Evolutionary conservation across 352 stramenopile species (phyloP).

Genomic region (Globisporangium okanoganense): DNA sequence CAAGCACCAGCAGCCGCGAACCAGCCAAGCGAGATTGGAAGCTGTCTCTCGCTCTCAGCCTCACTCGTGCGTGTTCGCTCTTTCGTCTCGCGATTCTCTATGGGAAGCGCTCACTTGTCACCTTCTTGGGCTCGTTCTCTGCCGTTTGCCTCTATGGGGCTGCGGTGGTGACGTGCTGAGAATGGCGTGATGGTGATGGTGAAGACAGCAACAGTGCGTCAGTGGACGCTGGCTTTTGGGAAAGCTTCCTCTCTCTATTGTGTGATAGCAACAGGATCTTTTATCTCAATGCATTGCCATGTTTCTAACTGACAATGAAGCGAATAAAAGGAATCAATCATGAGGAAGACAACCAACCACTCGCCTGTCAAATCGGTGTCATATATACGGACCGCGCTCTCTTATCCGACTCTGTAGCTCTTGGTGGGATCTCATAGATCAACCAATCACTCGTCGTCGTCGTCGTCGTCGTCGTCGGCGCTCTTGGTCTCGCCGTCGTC

Average conservation of each 20-base stretch:
- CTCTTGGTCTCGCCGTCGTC: constrained; percentile 28
- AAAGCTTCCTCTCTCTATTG: constrained; percentile 1
- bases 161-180: neutral
- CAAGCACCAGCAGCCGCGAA: constrained; percentile 5
- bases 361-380: too few relatives aligned
- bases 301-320: constrained; percentile 7
- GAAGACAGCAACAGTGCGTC: neutral
- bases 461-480: constrained; percentile 15
- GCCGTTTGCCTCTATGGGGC: neutral
- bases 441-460: too few relatives aligned
- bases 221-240: neutral
- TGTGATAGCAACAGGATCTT: constrained; percentile 17
- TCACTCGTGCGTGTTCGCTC: neutral
- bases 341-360: constrained; percentile 12
- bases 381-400: neutral
- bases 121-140: neutral
- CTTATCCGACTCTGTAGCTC: neutral
- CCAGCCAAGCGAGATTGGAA: constrained; percentile 7
- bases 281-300: neutral
- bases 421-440: neutral
- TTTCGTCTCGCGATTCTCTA: neutral
- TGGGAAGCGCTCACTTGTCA: neutral
- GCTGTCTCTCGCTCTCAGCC: neutral
- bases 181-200: neutral
- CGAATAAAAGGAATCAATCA: constrained; percentile 10